A percentile compares a stretch with the other conserved stretches of the same genome.
Conservation (phyloP, 495 filamentous ascomycete species). For the Lichenothelia convexa region DNA sequence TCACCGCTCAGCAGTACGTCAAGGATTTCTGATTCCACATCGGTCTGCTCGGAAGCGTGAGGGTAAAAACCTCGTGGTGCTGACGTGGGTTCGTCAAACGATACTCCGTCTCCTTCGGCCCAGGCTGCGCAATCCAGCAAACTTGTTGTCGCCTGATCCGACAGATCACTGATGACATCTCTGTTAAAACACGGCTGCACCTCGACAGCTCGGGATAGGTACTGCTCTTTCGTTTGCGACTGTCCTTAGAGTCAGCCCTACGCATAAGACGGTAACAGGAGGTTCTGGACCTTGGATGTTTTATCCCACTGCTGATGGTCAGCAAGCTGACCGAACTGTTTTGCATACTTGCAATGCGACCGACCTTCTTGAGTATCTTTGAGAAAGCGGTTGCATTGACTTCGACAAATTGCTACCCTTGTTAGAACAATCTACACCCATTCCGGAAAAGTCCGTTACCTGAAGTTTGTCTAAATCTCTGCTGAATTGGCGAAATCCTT, state of each 20-base stretch:
- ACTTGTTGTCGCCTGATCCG: conserved; percentile 87
- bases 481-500: conserved; percentile 92
- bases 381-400: conserved; percentile 95
- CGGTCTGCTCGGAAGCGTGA: conserved; percentile 61
- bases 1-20: conserved; percentile 71
- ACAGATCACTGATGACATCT: conserved; percentile 85
- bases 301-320: conserved; percentile 68
- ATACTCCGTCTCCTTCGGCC: conserved; percentile 93
- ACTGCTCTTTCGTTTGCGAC: conserved; percentile 94
- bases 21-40: conserved; percentile 73
- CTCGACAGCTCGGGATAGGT: conserved; percentile 87
- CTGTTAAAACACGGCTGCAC: conserved; percentile 97
- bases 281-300: conserved; percentile 61
- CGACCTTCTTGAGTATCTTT: conserved; percentile 91
- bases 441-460: conserved; percentile 17
- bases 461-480: conserved; percentile 92
- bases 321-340: conserved; percentile 13
- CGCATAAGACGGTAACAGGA: not conserved
- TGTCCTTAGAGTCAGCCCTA: conserved; percentile 14
- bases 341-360: not conserved
- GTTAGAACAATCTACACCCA: not conserved
- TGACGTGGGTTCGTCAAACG: too few species aligned
- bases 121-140: conserved; percentile 84
- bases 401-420: conserved; percentile 68
- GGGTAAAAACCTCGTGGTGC: conserved; percentile 59